Conservation (phyloP, 305 asterid genomes). For the Withania somnifera region DNA sequence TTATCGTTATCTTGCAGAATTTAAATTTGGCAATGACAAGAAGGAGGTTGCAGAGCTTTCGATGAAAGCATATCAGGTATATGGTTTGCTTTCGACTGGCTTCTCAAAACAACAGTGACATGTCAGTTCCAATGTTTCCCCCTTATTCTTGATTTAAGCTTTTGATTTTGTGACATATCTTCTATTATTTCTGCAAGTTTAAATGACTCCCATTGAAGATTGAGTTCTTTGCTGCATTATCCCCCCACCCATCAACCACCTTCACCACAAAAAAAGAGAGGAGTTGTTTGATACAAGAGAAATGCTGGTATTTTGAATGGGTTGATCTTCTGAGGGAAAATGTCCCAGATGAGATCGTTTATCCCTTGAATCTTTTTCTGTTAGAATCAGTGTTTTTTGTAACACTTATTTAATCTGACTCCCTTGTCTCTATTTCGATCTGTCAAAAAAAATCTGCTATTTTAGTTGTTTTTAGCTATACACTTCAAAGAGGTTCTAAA, state of each 20-base stretch:
- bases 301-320: no score
- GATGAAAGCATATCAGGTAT: constrained; percentile 17
- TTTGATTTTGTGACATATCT: no score
- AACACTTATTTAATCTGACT: not conserved
- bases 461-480: not conserved
- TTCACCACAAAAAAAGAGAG: not conserved
- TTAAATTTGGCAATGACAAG: constrained; percentile 11
- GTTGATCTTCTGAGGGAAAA: not conserved
- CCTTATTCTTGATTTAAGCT: no score
- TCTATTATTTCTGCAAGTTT: no score
- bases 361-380: not conserved
- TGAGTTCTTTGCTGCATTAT: not conserved
- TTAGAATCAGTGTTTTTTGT: not conserved
- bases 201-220: no score
- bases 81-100: no score
- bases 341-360: not conserved
- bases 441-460: not conserved
- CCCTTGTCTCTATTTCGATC: not conserved
- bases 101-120: no score
- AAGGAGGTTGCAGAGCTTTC: constrained; percentile 16
- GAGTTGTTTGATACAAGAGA: not conserved
- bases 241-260: no score
- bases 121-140: no score
- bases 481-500: no score
- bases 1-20: constrained; percentile 20